Conservation (phyloP, 192 early-diverging fungal species). For the Endogone sp. region DNA sequence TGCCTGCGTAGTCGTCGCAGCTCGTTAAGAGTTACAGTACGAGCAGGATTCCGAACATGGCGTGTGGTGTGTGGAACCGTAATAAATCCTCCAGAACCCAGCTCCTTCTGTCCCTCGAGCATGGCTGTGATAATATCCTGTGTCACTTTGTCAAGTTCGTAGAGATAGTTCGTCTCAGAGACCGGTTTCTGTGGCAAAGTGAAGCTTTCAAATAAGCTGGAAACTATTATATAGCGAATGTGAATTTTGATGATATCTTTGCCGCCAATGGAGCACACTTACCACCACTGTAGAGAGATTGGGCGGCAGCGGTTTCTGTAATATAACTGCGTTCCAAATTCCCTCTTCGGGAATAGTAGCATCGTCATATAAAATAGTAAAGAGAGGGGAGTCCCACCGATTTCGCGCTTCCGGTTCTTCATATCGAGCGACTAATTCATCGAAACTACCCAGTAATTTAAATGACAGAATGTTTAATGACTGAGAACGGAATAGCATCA, state of each 20-base stretch:
- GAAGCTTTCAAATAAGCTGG: not conserved
- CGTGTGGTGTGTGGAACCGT: constrained; percentile 48
- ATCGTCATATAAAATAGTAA: constrained; percentile 79
- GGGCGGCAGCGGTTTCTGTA: constrained; percentile 70
- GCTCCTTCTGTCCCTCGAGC: constrained; percentile 73
- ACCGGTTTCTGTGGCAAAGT: constrained; percentile 66
- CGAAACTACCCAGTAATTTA: constrained; percentile 44
- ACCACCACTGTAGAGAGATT: constrained; percentile 83
- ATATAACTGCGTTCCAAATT: constrained; percentile 76
- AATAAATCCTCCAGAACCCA: constrained; percentile 48
- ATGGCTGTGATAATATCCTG: constrained; percentile 75
- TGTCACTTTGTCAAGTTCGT: constrained; percentile 83
- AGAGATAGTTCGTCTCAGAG: constrained; percentile 86
- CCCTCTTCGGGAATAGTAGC: constrained; percentile 51
- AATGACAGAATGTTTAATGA: constrained; percentile 1
- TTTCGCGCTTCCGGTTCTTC: constrained; percentile 92
- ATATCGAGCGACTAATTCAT: constrained; percentile 79
- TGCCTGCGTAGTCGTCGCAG: constrained; percentile 76
- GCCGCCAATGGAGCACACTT: no score
- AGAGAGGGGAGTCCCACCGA: constrained; percentile 97
- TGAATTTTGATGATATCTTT: no score
- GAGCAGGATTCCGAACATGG: constrained; percentile 58
- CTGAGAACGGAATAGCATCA: no score
- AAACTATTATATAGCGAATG: no score
- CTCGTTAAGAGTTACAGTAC: constrained; percentile 74